These are phyloP conservation scores for Carex parvula DNA, from an alignment of 176 grass and related monocot genomes.

Conservation along the genomic window DNA sequence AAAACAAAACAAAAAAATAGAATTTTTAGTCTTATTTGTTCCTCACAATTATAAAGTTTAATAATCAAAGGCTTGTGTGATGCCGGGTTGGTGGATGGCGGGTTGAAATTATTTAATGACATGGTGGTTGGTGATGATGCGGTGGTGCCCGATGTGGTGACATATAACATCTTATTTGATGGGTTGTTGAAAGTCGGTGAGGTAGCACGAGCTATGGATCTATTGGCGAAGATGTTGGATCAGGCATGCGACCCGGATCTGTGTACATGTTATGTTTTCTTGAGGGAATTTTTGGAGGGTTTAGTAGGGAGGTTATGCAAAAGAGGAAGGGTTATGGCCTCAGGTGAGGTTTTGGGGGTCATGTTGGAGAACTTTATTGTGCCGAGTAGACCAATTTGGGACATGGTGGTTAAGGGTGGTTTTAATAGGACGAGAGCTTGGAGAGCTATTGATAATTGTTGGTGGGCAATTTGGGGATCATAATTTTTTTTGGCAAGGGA, in stretches of 20 bases:
- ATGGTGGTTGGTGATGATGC: constrained; percentile 54
- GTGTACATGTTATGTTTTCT: constrained; percentile 74
- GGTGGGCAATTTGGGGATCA: constrained; percentile 59
- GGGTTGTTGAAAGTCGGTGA: constrained; percentile 46
- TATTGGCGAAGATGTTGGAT: constrained; percentile 81
- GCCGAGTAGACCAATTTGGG: constrained; percentile 52
- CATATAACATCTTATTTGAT: constrained; percentile 67
- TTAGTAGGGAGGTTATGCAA: constrained; percentile 55
- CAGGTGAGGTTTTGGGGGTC: constrained; percentile 48
- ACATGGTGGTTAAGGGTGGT: constrained; percentile 44
- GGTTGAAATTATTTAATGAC: constrained; percentile 57
- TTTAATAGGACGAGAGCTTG: constrained; percentile 42
- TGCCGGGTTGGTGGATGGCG: constrained; percentile 71
- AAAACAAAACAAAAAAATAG: too few species aligned
- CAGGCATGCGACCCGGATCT: constrained; percentile 65
- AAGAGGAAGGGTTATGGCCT: constrained; percentile 50
- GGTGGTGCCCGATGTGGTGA: constrained; percentile 55
- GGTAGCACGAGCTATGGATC: constrained; percentile 47
- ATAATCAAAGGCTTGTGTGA: constrained; percentile 84
- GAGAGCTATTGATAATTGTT: constrained; percentile 54
- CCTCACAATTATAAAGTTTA: too few species aligned
- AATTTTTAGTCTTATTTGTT: too few species aligned
- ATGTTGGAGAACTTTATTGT: constrained; percentile 72
- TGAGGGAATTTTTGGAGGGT: constrained; percentile 75
- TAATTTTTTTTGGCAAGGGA: constrained; percentile 23